These are phyloP conservation scores for Boletus subcaerulescens DNA, from an alignment of 768 basidiomycete species.

Conservation along the genomic window DNA sequence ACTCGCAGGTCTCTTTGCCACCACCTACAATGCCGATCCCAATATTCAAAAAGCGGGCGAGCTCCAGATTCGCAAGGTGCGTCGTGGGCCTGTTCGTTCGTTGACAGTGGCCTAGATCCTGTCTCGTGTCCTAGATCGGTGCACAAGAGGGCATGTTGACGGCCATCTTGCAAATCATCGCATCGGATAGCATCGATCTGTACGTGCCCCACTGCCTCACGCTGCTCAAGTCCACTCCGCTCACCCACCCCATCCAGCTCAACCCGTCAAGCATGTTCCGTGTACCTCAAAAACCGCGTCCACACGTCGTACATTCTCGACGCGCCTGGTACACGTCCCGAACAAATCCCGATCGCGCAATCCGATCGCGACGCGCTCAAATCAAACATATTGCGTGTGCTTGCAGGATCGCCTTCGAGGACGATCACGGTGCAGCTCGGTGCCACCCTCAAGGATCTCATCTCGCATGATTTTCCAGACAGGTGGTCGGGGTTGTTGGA, in stretches of 20 bases:
- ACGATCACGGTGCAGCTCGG: slow-evolving; percentile 75
- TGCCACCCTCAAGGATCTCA: slow-evolving; percentile 66
- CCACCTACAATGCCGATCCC: slow-evolving; percentile 79
- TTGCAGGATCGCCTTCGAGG: slow-evolving; percentile 64
- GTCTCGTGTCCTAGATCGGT: slow-evolving; percentile 52
- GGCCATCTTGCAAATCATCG: slow-evolving; percentile 85
- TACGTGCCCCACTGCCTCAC: slow-evolving; percentile 43
- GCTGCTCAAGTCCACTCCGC: background rate
- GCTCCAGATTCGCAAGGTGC: slow-evolving; percentile 82
- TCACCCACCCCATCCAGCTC: slow-evolving; percentile 41
- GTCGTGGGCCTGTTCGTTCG: background rate
- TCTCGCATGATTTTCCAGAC: slow-evolving; percentile 75
- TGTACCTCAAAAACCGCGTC: slow-evolving; percentile 91
- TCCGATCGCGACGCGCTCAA: slow-evolving; percentile 77
- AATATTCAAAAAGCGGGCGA: slow-evolving; percentile 85
- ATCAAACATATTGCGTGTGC: slow-evolving; percentile 60
- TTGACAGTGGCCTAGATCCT: background rate
- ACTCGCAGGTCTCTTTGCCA: slow-evolving; percentile 74
- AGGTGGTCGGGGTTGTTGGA: slow-evolving; percentile 69
- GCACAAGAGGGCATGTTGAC: slow-evolving; percentile 79
- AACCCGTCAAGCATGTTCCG: slow-evolving; percentile 80
- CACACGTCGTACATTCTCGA: slow-evolving; percentile 61
- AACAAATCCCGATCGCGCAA: slow-evolving; percentile 57
- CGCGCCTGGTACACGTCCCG: slow-evolving; percentile 43
- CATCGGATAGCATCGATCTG: slow-evolving; percentile 71